Base-by-base conservation (phyloP, 2,329 filamentous ascomycete genomes). In the Botrytis hyacinthi region DNA sequence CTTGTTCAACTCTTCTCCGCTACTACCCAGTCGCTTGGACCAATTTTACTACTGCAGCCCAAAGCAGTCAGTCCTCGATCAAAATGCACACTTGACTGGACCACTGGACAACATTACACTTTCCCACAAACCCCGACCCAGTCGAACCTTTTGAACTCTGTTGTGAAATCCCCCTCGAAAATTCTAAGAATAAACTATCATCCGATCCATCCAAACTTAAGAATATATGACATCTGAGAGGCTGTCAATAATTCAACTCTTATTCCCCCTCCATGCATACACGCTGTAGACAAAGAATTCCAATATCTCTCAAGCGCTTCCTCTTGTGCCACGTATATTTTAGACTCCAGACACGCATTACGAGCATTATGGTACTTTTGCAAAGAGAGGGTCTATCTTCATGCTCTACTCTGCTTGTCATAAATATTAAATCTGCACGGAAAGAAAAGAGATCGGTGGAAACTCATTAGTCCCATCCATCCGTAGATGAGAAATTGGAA, bases 261-360 rank as follows among this genome's bases (percentile, higher is more conserved):
- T 29, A 54, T n/a, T 18, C 26, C 44, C 63, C 44, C 63, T 37
- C 26, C 32, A 37, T 51, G 32, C 63, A 66, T 66, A 10, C 44
- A 67, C 65, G 65, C 32, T 67, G 65, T 29, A 67, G 14, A 67
- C 32, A 51, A 32, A 29, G 14, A 40, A 20, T 20, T n/a, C 32
- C 32, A 40, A 67, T 40, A 18, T 32, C 22, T 18, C 46, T 22
- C 44, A 3, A 7, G 32, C 46, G 46, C 46, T 67, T 54, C 65
- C 29, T 40, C 35, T 20, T 14, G 65, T 67, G 65, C 65, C 46
- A 67, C 46, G 65, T 67, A 67, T 67, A 67, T 67, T 32, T 65
- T 65, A 12, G 14, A n/a, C 48, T 54, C 26, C 48, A 6, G 26
- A 35, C 12, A 66, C 44, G 29, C 42, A 66, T 48, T 20, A 66